These are phyloP conservation scores for Erigeron canadensis DNA, from an alignment of 129 eudicot genomes.

Conservation along the genomic window DNA sequence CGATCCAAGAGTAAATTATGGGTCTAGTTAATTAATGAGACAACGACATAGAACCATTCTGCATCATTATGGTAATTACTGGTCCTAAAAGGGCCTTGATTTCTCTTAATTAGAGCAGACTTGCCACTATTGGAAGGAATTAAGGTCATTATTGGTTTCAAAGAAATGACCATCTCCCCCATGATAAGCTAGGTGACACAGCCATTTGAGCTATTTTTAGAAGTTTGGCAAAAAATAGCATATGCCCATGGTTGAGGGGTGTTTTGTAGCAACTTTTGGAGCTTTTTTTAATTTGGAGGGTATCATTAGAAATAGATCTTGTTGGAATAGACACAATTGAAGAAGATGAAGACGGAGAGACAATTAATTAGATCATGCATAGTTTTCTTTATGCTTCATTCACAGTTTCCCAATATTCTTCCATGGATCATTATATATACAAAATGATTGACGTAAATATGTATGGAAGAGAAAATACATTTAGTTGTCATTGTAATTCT, in stretches of 20 bases:
- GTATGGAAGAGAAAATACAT: no score
- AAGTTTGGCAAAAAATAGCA: conserved; percentile 54
- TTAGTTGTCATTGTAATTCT: no score
- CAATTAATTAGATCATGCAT: conserved; percentile 35
- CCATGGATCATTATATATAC: no score
- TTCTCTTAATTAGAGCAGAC: no score
- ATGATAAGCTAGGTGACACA: conserved; percentile 30
- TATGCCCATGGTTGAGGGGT: conserved; percentile 53
- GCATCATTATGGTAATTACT: no score
- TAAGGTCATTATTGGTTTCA: neutral
- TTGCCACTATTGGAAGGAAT: conserved; percentile 5
- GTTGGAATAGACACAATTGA: conserved; percentile 21
- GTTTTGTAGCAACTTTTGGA: conserved; percentile 42
- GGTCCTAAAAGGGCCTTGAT: no score
- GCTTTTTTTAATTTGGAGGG: conserved; percentile 43
- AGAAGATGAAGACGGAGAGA: conserved; percentile 41
- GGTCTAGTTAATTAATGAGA: conserved; percentile 42
- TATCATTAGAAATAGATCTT: neutral
- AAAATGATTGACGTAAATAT: no score
- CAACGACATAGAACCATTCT: conserved; percentile 57
- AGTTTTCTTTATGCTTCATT: no score
- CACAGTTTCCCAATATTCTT: no score
- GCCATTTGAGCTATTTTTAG: conserved; percentile 31
- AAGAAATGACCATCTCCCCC: conserved; percentile 62
- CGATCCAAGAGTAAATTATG: conserved; percentile 37